Evolutionary conservation across 164 flowering plant species (phyloP), one percentile per base, ranked within the genome.

Genomic region (Liquidambar formosana): DNA sequence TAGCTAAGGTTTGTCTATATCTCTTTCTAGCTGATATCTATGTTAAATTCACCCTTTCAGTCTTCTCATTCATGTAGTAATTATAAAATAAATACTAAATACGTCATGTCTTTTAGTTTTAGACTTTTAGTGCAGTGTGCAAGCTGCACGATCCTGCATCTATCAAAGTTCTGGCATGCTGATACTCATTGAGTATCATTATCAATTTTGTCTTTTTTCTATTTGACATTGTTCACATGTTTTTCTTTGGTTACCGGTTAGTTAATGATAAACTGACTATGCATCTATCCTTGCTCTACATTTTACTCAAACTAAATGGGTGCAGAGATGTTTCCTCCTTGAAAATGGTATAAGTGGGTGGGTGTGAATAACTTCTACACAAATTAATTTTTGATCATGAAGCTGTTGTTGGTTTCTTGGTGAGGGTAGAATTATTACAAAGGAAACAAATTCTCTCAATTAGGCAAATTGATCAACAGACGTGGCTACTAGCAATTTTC

Each of bases 1-100:
- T 96, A 73, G 86, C 99, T 18, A 91, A 96, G 97, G 99, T 95
- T 62, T 67, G 87, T 73, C 22, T 58, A 11, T 9, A n/a, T 58
- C 43, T 10, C 19, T 58, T 62, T 18, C 56, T 28, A n/a, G 28
- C 10, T 44, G 25, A 26, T 14, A 13, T 22, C n/a, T 1, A 5
- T 21, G 47, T 48, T 23, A n/a, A 28, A 26, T 48, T 27, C 8
- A 16, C 23, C 16, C 49, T 19, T 12, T 11, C 11, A 45, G 45
- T 18, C 33, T 41, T 4, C 45, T 51, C 9, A 13, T 46, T 63
- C 22, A 19, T 33, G 41, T 33, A 33, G 4, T 33, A 33, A 6
- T 33, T 33, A 33, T 33, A 33, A 33, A 6, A 33, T 33, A 33
- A 2, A 6, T 33, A 33, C 6, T 33, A 33, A 33, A 33, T 6